These are phyloP conservation scores for Cunninghamia lanceolata DNA, from an alignment of 75 land plant genomes.

Conservation along the genomic window DNA sequence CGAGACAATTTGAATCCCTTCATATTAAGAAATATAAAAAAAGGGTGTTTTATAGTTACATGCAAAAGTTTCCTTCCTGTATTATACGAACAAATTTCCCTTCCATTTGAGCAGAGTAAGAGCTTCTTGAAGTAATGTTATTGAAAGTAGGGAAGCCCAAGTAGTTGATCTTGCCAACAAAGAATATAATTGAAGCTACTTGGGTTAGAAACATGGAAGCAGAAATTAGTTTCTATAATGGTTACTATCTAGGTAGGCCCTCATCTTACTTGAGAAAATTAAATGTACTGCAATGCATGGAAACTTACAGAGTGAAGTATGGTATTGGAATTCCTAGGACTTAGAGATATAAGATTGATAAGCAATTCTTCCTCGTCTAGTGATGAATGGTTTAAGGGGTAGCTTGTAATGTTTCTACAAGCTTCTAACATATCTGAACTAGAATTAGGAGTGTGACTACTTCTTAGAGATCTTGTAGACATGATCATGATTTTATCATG, in stretches of 20 bases:
- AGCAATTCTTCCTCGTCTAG: constrained; percentile 19
- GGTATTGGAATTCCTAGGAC: constrained; percentile 18
- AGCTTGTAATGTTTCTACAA: not conserved
- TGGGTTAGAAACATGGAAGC: constrained; percentile 9
- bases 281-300: not conserved
- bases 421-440: constrained; percentile 27
- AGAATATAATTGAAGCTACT: constrained; percentile 23
- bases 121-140: not conserved
- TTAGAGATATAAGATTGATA: constrained; percentile 4
- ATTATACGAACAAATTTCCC: constrained; percentile 14
- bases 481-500: too few species aligned
- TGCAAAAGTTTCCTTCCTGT: constrained; percentile 42
- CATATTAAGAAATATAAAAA: not conserved
- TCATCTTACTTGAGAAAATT: constrained; percentile 14
- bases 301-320: constrained; percentile 14
- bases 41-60: constrained; percentile 9
- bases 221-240: not conserved
- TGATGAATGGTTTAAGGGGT: not conserved
- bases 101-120: not conserved
- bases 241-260: not conserved
- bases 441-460: constrained; percentile 36
- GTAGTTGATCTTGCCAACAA: constrained; percentile 26
- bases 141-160: not conserved
- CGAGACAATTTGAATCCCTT: not conserved
- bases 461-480: constrained; percentile 24